Conservation (phyloP, 1,284 basidiomycete species). For the Peniophora sp. region DNA sequence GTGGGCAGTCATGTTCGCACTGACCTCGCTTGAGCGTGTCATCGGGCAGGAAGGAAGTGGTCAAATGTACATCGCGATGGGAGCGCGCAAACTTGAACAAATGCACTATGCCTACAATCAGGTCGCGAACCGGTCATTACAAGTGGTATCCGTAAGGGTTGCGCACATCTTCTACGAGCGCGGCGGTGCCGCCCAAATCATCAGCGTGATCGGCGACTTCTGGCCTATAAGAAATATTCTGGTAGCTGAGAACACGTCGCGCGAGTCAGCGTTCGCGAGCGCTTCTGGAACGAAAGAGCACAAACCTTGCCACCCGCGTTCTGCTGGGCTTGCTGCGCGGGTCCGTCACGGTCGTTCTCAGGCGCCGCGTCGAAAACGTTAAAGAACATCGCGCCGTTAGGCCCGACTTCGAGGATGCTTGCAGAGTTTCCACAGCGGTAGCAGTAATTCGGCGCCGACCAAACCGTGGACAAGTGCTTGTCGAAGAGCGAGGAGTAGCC, state of each 20-base stretch:
- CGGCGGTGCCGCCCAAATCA: too few relatives aligned
- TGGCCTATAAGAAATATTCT: constrained; percentile 39
- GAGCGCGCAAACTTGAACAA: too few relatives aligned
- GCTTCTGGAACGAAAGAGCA: constrained; percentile 7
- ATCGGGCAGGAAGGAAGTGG: too few relatives aligned
- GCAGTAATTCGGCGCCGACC: constrained; percentile 99
- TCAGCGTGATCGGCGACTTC: too few relatives aligned
- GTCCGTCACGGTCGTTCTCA: constrained; percentile 89
- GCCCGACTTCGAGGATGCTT: constrained; percentile 92
- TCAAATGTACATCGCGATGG: too few relatives aligned
- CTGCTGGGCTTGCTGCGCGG: constrained; percentile 63
- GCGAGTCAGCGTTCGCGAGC: constrained; percentile 3
- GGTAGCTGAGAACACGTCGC: constrained; percentile 36
- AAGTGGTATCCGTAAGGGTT: too few relatives aligned
- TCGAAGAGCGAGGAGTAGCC: constrained; percentile 94
- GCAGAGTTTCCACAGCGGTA: constrained; percentile 98
- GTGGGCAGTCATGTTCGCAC: too few relatives aligned
- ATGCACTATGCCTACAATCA: too few relatives aligned
- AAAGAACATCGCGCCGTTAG: constrained; percentile 85
- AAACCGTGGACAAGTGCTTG: constrained; percentile 93
- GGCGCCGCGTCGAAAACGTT: constrained; percentile 99
- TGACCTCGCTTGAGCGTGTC: too few relatives aligned
- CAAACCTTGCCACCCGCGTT: constrained; percentile 62
- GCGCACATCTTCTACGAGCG: too few relatives aligned
- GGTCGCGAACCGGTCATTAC: too few relatives aligned